Conservation (phyloP, 495 filamentous ascomycete genomes). For the Trichoderma virens region DNA sequence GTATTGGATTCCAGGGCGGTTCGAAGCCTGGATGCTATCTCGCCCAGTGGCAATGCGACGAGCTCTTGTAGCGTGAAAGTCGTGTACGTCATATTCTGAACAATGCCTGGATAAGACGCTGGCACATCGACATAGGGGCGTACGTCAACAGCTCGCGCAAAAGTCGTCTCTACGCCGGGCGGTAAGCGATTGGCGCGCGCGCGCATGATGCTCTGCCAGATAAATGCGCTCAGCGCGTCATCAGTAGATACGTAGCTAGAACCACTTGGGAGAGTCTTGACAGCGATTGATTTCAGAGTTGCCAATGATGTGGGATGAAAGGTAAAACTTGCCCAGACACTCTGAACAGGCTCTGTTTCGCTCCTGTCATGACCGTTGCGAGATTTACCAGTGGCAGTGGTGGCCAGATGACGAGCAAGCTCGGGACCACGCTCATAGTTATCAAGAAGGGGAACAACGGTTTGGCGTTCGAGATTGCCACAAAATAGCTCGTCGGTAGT, state of each 20-base stretch:
- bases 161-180: constrained; percentile 21
- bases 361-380: not conserved
- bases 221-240: constrained; percentile 45
- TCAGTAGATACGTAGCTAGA: constrained; percentile 33
- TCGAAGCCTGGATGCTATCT: constrained; percentile 38
- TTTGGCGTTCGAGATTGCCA: constrained; percentile 38
- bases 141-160: constrained; percentile 46
- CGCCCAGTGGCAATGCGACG: constrained; percentile 28
- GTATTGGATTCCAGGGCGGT: constrained; percentile 31
- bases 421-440: constrained; percentile 25
- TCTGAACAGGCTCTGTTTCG: constrained; percentile 18
- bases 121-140: constrained; percentile 40
- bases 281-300: constrained; percentile 35
- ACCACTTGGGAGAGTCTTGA: constrained; percentile 17
- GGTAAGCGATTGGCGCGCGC: constrained; percentile 35
- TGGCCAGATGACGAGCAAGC: constrained; percentile 23
- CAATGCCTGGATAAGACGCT: constrained; percentile 36
- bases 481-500: constrained; percentile 34
- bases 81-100: constrained; percentile 36
- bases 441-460: constrained; percentile 33
- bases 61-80: constrained; percentile 26
- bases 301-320: constrained; percentile 29
- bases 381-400: not conserved
- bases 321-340: constrained; percentile 36
- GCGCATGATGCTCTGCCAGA: constrained; percentile 42